These are phyloP conservation scores for Phytophthora constricta DNA, from an alignment of 352 stramenopile genomes.

Conservation along the genomic window DNA sequence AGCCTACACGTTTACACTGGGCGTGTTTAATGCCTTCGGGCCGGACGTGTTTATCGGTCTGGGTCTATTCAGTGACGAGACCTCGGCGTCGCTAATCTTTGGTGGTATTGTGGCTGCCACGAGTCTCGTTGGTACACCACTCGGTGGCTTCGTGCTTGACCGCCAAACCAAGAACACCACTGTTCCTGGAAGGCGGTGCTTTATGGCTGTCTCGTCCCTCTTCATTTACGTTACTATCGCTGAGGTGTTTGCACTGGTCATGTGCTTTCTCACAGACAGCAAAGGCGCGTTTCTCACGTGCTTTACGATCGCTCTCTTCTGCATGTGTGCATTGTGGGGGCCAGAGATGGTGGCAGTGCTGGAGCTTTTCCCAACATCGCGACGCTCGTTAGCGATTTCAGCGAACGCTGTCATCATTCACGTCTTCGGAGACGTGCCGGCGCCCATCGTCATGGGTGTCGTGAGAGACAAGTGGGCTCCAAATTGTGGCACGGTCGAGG, in stretches of 20 bases:
- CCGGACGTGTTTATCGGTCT: slow-evolving; percentile 83
- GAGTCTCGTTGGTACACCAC: slow-evolving; percentile 80
- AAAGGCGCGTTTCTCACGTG: slow-evolving; percentile 57
- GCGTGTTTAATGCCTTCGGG: slow-evolving; percentile 78
- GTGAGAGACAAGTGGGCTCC: slow-evolving; percentile 89
- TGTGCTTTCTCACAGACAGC: slow-evolving; percentile 46
- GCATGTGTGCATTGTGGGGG: slow-evolving; percentile 62
- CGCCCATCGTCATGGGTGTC: slow-evolving; percentile 85
- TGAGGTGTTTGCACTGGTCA: slow-evolving; percentile 48
- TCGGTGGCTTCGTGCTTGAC: slow-evolving; percentile 75
- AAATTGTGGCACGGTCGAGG: slow-evolving; percentile 64
- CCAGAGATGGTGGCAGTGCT: slow-evolving; percentile 79
- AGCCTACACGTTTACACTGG: slow-evolving; percentile 80
- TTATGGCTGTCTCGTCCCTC: slow-evolving; percentile 49
- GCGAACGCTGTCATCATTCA: slow-evolving; percentile 88
- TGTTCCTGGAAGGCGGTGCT: slow-evolving; percentile 41
- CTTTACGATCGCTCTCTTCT: slow-evolving; percentile 58
- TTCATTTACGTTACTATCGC: slow-evolving; percentile 56
- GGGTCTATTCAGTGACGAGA: slow-evolving; percentile 77
- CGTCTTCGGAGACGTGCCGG: slow-evolving; percentile 90
- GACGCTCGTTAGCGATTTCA: slow-evolving; percentile 81
- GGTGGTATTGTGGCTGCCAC: slow-evolving; percentile 62
- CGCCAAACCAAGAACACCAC: slow-evolving; percentile 45
- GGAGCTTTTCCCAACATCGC: slow-evolving; percentile 71
- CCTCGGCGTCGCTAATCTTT: slow-evolving; percentile 80